Evolutionary conservation across 225 moss, liverwort and hornwort species (phyloP), one percentile per base, ranked within the genome.

Genomic region (Anthoceros angustus): DNA sequence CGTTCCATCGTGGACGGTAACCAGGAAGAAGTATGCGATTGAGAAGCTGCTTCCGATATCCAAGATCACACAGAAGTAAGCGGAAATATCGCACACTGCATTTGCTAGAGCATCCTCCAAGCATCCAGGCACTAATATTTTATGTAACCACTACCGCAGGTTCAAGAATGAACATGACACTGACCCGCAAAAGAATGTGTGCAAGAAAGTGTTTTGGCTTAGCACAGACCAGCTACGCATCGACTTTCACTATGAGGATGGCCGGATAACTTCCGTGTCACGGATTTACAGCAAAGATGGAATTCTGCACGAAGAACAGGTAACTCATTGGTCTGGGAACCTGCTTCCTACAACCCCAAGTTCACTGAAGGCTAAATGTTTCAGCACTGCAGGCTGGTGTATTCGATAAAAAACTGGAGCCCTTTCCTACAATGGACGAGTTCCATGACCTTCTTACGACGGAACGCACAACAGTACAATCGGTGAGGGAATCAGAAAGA

Each of bases 341-440:
- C 32, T 32, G 11, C 18, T 66, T 66, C 41, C 1, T 21, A 55
- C 21, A 2, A 15, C 21, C 5, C 50, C 50, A 16, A 1, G 2
- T 15, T 55, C 4, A 63, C 38, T 0, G 2, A 24, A 63, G 14
- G 23, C 63, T 63, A 63, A 10, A 63, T 39, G 21, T 5, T 10
- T 24, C 38, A 55, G 23, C 23, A 15, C 32, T 64, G 2, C 0
- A 87, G 87, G 42, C 80, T 20, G 90, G 87, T 75, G 86, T 84
- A 6, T 87, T 91, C 62, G 77, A 78, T 38, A 73, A 73, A 5
- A 86, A 62, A 42, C 68, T 87, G 68, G 77, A 76, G 25, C 86
- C 80, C 3, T 91, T 87, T 43, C 77, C 71, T 21, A 76, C 73
- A 76, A 77, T 84, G 40, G 84, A 91, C 61, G 87, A 91, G 41